Evolutionary conservation across 2,329 filamentous ascomycete genomes (phyloP), one percentile per base, ranked within the genome.

Genomic region (Dendrostoma leiphaemia): DNA sequence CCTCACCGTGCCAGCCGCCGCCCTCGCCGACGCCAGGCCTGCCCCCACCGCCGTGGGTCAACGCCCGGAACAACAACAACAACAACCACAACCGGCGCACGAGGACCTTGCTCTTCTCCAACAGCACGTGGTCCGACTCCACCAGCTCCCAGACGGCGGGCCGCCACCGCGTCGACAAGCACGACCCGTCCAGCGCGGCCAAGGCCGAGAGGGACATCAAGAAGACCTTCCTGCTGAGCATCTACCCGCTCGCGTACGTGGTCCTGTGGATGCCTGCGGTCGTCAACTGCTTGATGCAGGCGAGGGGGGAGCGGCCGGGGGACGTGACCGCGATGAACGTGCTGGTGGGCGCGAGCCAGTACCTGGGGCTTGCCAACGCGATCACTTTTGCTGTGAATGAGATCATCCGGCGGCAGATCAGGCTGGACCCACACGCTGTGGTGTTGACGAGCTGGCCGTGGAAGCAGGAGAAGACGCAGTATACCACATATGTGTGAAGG

Each of bases 351-450:
- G 40, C 44, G 4, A 29, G 43, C 24, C 51, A 53, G 28, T 53
- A 48, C 23, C 34, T 53, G 6, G 51, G 51, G 44, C 40, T 53
- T 13, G 51, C 44, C 24, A 48, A 53, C 21, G 44, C 51, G 29
- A 12, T 47, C 9, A 53, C 45, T 4, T 53, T 53, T 26, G 44
- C 34, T 9, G n/a, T 53, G 3, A 48, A 43, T 21, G 51, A 37
- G 21, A n/a, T n/a, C n/a, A n/a, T n/a, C n/a, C n/a, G n/a, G n/a
- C n/a, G n/a, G n/a, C n/a, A n/a, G n/a, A n/a, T n/a, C n/a, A n/a
- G n/a, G n/a, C n/a, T n/a, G n/a, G n/a, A n/a, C n/a, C n/a, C n/a
- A n/a, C n/a, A n/a, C n/a, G n/a, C n/a, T n/a, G n/a, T n/a, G n/a
- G n/a, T n/a, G n/a, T n/a, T n/a, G n/a, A n/a, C n/a, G n/a, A n/a